These are phyloP conservation scores for Diphasiastrum complanatum DNA, from an alignment of 83 land plant genomes.

Conservation along the genomic window DNA sequence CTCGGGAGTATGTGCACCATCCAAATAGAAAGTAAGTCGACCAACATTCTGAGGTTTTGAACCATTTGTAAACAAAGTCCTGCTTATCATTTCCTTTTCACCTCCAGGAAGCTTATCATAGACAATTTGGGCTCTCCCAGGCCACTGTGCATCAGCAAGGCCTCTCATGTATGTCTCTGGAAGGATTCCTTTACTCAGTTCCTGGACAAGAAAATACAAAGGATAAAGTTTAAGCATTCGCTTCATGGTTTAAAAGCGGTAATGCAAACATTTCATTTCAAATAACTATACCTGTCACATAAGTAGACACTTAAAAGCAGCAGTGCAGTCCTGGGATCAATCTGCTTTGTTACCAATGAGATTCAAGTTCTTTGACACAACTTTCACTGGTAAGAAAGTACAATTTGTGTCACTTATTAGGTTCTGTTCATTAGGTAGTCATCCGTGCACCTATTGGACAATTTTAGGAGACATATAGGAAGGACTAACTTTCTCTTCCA, in stretches of 20 bases:
- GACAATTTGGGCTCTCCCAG: constrained; percentile 70
- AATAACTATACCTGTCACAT: too few relatives aligned
- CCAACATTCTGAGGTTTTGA: constrained; percentile 19
- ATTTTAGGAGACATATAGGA: not conserved
- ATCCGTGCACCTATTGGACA: not conserved
- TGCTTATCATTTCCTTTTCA: not conserved
- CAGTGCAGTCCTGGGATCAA: too few relatives aligned
- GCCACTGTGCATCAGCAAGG: constrained; percentile 45
- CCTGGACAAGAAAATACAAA: constrained; percentile 14
- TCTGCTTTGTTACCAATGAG: too few relatives aligned
- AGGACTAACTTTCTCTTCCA: constrained; percentile 25
- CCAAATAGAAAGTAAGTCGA: constrained; percentile 62
- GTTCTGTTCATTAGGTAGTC: not conserved
- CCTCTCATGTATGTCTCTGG: constrained; percentile 66
- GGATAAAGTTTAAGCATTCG: too few relatives aligned
- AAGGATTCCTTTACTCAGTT: constrained; percentile 20
- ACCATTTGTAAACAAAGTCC: constrained; percentile 1
- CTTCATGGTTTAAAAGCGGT: too few relatives aligned
- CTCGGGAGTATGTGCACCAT: constrained; percentile 92
- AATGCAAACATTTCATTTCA: too few relatives aligned
- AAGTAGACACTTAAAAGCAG: too few relatives aligned
- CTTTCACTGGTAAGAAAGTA: too few relatives aligned
- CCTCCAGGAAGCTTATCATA: constrained; percentile 25
- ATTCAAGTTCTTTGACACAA: too few relatives aligned
- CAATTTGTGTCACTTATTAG: too few relatives aligned